Conservation (phyloP, 257 asterid species). For the Forsythia viridissima region DNA sequence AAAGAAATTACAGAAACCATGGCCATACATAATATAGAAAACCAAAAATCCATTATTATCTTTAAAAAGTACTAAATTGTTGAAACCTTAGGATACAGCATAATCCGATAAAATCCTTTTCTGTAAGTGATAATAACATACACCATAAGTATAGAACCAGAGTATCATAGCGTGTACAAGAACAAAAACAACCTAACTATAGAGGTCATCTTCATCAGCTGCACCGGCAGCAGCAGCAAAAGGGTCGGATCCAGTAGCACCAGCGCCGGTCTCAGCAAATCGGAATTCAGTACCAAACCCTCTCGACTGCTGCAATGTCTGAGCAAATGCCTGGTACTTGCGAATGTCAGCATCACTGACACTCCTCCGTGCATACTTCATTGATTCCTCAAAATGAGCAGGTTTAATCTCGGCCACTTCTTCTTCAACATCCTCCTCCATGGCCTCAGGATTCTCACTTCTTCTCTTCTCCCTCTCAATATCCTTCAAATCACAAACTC, state of each 20-base stretch:
- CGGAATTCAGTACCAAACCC: slow-evolving; percentile 56
- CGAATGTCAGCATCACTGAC: slow-evolving; percentile 59
- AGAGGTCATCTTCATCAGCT: slow-evolving; percentile 48
- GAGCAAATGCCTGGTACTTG: slow-evolving; percentile 61
- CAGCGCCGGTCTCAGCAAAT: slow-evolving; percentile 39
- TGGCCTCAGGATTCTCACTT: slow-evolving; percentile 54
- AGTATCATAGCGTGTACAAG: neutral
- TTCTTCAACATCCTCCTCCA: slow-evolving; percentile 66
- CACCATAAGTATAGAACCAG: neutral
- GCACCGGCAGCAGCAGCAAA: slow-evolving; percentile 46
- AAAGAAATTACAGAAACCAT: too few species aligned
- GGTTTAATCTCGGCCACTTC: slow-evolving; percentile 59
- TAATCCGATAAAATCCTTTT: neutral
- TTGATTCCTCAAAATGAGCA: slow-evolving; percentile 61
- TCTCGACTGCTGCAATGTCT: slow-evolving; percentile 68
- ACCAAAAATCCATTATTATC: too few species aligned
- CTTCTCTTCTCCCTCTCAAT: slow-evolving; percentile 54
- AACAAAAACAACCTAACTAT: slow-evolving; percentile 22
- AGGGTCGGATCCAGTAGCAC: slow-evolving; percentile 39
- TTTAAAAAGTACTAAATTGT: neutral
- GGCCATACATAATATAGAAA: too few species aligned
- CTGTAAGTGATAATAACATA: neutral
- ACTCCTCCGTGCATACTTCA: slow-evolving; percentile 61
- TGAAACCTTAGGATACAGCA: neutral
- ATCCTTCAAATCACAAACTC: slow-evolving; percentile 30